Conservation (phyloP, 805 yeast species). For the Isabelozyma rhagii region DNA sequence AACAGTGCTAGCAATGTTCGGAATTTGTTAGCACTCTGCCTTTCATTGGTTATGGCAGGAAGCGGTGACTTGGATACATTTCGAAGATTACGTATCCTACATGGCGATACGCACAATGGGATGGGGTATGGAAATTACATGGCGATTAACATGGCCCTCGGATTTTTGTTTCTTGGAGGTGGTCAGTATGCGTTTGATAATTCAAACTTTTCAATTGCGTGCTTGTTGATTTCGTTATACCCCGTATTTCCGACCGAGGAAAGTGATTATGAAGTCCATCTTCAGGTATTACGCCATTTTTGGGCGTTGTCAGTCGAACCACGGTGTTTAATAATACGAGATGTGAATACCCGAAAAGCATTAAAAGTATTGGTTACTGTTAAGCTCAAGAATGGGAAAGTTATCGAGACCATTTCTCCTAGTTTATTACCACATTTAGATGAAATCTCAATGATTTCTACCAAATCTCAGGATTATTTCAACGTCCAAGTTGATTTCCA, state of each 20-base stretch:
- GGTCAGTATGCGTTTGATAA: constrained; percentile 81
- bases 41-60: constrained; percentile 82
- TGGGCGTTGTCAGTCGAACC: constrained; percentile 86
- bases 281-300: constrained; percentile 84
- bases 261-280: constrained; percentile 52
- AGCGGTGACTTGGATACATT: constrained; percentile 82
- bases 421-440: constrained; percentile 63
- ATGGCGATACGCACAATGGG: constrained; percentile 50
- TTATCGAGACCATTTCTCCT: constrained; percentile 49
- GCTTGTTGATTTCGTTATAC: constrained; percentile 69
- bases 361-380: constrained; percentile 45
- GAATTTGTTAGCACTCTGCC: constrained; percentile 58
- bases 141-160: constrained; percentile 79
- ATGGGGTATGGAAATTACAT: constrained; percentile 66
- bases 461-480: constrained; percentile 49
- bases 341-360: constrained; percentile 59
- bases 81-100: constrained; percentile 67
- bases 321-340: constrained; percentile 75
- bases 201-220: constrained; percentile 62
- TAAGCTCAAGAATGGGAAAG: constrained; percentile 35
- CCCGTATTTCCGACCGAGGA: constrained; percentile 61
- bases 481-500: constrained; percentile 47
- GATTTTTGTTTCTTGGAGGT: constrained; percentile 85
- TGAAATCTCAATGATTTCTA: constrained; percentile 45
- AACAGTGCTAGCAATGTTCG: constrained; percentile 54